phyloP scores from a whole-genome alignment of 225 moss, liverwort and hornwort genomes.

The Bryum argenteum region DNA sequence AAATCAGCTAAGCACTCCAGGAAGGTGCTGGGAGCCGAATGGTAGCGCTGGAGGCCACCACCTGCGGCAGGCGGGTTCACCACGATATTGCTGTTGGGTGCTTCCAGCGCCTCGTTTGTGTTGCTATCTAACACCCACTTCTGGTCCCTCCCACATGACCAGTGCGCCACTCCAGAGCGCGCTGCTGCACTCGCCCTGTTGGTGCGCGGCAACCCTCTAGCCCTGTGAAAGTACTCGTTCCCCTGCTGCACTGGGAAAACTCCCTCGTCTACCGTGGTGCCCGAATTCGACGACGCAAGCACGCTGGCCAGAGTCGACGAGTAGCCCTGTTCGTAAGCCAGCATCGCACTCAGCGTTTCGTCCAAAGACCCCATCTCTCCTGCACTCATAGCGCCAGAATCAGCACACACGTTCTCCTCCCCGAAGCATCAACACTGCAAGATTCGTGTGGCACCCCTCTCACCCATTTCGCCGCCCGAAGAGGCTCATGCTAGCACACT shows the following conservation, averaged over 20 bases:
- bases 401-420: neutral
- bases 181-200: slow-evolving; percentile 18
- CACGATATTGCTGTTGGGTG: slow-evolving; percentile 1
- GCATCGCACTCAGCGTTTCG: slow-evolving; percentile 51
- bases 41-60: slow-evolving; percentile 53
- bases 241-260: slow-evolving; percentile 20
- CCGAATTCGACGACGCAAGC: slow-evolving; percentile 42
- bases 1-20: slow-evolving; percentile 47
- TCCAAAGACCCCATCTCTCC: slow-evolving; percentile 55
- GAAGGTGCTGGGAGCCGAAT: slow-evolving; percentile 60
- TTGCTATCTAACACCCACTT: slow-evolving; percentile 44
- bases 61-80: slow-evolving; percentile 22
- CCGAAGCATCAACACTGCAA: too few species aligned
- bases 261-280: slow-evolving; percentile 5
- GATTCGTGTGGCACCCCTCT: too few species aligned
- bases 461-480: slow-evolving; percentile 28
- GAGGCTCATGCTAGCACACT: slow-evolving; percentile 19
- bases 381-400: slow-evolving; percentile 24
- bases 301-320: slow-evolving; percentile 45
- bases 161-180: slow-evolving; percentile 10
- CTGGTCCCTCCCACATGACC: slow-evolving; percentile 29
- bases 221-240: neutral
- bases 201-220: slow-evolving; percentile 20
- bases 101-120: slow-evolving; percentile 34
- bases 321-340: slow-evolving; percentile 44